Conservation (phyloP, 805 yeast species). For the Cyberlindnera americana region DNA sequence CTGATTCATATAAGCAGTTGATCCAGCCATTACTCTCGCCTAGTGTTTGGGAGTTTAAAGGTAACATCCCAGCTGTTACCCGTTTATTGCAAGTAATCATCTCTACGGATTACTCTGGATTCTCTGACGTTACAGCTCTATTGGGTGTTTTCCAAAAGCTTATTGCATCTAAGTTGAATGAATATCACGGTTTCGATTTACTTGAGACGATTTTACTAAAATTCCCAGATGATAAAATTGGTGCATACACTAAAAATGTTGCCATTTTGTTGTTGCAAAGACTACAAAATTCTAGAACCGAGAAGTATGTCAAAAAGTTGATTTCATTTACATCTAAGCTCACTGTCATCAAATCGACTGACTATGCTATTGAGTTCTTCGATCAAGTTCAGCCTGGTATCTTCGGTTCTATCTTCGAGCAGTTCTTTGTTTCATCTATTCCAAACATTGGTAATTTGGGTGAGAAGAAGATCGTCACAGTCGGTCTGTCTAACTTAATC, state of each 20-base stretch:
- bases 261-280: slow-evolving; percentile 76
- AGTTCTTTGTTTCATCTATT: slow-evolving; percentile 38
- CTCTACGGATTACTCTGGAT: slow-evolving; percentile 33
- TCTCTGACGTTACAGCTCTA: slow-evolving; percentile 63
- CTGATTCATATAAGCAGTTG: slow-evolving; percentile 60
- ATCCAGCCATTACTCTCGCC: slow-evolving; percentile 85
- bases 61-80: slow-evolving; percentile 91
- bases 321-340: slow-evolving; percentile 58
- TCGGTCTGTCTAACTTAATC: slow-evolving; percentile 49
- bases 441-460: slow-evolving; percentile 44
- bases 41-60: slow-evolving; percentile 88
- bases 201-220: slow-evolving; percentile 62
- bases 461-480: slow-evolving; percentile 51
- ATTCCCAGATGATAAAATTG: slow-evolving; percentile 47
- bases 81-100: slow-evolving; percentile 70
- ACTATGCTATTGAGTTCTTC: slow-evolving; percentile 59
- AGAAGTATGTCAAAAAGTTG: slow-evolving; percentile 70
- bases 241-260: slow-evolving; percentile 62
- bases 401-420: slow-evolving; percentile 47
- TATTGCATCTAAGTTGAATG: slow-evolving; percentile 80
- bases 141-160: slow-evolving; percentile 96
- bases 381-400: slow-evolving; percentile 67
- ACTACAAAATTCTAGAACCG: slow-evolving; percentile 77
- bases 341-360: slow-evolving; percentile 42
- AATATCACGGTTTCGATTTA: slow-evolving; percentile 79